Evolutionary conservation across 495 filamentous ascomycete genomes (phyloP).

Genomic region (Xylaria intraflava): DNA sequence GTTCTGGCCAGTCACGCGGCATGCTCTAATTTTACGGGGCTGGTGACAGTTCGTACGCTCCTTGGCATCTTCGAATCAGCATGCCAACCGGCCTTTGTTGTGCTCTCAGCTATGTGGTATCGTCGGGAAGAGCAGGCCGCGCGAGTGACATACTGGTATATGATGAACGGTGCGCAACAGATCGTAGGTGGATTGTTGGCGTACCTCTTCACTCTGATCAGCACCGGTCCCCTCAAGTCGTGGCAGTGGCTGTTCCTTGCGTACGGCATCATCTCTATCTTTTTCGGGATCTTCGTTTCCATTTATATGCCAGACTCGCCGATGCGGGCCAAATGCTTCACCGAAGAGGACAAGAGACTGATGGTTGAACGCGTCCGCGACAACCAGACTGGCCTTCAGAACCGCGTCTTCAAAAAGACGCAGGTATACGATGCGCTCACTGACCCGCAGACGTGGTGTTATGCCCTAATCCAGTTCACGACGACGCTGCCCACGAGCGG

Average conservation of each 20-base stretch:
- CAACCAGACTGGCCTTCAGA: conserved; percentile 63
- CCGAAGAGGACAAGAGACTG: conserved; percentile 48
- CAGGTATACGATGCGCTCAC: conserved; percentile 41
- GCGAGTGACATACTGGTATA: conserved; percentile 65
- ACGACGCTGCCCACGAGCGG: conserved; percentile 64
- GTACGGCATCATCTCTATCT: conserved; percentile 47
- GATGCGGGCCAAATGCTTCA: conserved; percentile 54
- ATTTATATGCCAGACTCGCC: conserved; percentile 60
- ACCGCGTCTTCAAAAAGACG: conserved; percentile 45
- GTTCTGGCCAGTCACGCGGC: conserved; percentile 53
- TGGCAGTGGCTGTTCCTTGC: conserved; percentile 51
- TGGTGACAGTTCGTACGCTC: conserved; percentile 53
- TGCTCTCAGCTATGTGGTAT: conserved; percentile 69
- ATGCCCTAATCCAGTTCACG: conserved; percentile 52
- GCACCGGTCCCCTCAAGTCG: conserved; percentile 35
- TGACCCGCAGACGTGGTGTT: conserved; percentile 45
- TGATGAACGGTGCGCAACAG: conserved; percentile 58
- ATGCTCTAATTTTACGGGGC: conserved; percentile 48
- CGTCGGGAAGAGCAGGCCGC: conserved; percentile 59
- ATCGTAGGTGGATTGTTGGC: conserved; percentile 51
- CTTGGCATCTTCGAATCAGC: conserved; percentile 65
- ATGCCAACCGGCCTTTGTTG: conserved; percentile 54
- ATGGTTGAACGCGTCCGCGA: conserved; percentile 53
- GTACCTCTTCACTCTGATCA: conserved; percentile 50
- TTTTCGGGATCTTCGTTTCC: conserved; percentile 52